Percentiles rank a stretch among this genome's conserved stretches.
Evolutionary conservation across 192 early-diverging fungal species (phyloP).

Genomic region (Funneliformis mosseae): DNA sequence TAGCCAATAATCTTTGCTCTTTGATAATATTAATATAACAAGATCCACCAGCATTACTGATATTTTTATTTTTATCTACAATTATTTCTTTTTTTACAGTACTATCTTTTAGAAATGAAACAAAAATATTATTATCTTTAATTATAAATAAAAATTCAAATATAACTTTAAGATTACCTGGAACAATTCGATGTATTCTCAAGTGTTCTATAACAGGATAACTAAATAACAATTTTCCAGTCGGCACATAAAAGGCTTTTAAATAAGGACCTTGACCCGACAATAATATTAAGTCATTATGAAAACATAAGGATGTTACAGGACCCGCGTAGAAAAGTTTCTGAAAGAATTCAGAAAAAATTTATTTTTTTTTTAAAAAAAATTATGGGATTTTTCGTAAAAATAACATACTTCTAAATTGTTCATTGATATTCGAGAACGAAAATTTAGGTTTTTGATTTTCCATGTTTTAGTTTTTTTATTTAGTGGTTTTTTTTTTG

Average conservation of each 20-base stretch:
- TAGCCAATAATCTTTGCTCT: slow-evolving; percentile 33
- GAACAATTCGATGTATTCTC: slow-evolving; percentile 55
- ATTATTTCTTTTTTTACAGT: not conserved
- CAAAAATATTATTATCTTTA: not conserved
- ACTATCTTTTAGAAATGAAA: not conserved
- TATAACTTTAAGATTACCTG: slow-evolving; percentile 41
- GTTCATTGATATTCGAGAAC: not conserved
- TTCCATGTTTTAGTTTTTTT: not conserved
- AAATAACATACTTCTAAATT: not conserved
- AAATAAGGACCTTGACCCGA: slow-evolving; percentile 60
- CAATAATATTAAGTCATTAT: slow-evolving; percentile 49
- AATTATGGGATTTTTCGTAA: not conserved
- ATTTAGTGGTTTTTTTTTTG: not conserved
- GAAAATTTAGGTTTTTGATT: no score
- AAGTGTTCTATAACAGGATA: slow-evolving; percentile 43
- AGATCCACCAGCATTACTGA: not conserved
- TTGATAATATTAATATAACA: not conserved
- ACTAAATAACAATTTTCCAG: slow-evolving; percentile 42
- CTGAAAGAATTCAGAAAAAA: not conserved
- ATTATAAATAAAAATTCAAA: not conserved
- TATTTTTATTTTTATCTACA: not conserved
- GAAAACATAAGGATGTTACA: slow-evolving; percentile 55
- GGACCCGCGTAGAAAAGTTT: slow-evolving; percentile 34
- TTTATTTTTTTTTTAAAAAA: no score
- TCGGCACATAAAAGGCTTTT: slow-evolving; percentile 52